A percentile compares a stretch with the other conserved stretches of the same genome.
Conservation (phyloP, 2,329 filamentous ascomycete genomes). For the Penicillium expansum region DNA sequence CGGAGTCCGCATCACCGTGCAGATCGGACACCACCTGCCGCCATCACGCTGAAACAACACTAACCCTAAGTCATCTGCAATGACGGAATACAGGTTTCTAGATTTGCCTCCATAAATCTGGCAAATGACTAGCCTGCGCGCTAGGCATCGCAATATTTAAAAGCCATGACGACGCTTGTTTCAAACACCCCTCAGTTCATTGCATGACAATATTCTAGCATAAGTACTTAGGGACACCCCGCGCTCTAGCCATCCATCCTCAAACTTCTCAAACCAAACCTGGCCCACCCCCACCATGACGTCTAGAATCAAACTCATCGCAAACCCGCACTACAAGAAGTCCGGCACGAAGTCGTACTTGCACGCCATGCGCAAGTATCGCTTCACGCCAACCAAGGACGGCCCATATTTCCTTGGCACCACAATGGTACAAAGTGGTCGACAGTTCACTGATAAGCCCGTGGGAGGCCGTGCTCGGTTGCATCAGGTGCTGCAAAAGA, state of each 20-base stretch:
- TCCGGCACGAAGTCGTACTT: conserved; percentile 64
- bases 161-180: not conserved
- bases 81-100: conserved; percentile 1
- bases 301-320: conserved; percentile 51
- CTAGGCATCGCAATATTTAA: not conserved
- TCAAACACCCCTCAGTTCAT: not conserved
- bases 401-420: conserved; percentile 60
- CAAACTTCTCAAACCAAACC: conserved; percentile 14
- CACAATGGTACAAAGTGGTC: conserved; percentile 49
- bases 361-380: conserved; percentile 59
- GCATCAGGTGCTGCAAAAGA: conserved; percentile 52
- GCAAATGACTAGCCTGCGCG: not conserved
- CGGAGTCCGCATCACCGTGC: conserved; percentile 11
- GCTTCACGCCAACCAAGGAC: conserved; percentile 60
- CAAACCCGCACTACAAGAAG: conserved; percentile 59
- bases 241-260: conserved; percentile 1
- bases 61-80: conserved; percentile 1
- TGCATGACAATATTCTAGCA: not conserved
- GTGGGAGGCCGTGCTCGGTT: conserved; percentile 51
- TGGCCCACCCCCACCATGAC: conserved; percentile 30
- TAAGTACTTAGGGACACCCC: not conserved
- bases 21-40: conserved; percentile 14
- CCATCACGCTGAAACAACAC: conserved; percentile 4
- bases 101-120: not conserved
- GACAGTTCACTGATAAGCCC: conserved; percentile 45